Conservation (phyloP, 1,139 yeast genomes). For the Yamadazyma membranifaciens region DNA sequence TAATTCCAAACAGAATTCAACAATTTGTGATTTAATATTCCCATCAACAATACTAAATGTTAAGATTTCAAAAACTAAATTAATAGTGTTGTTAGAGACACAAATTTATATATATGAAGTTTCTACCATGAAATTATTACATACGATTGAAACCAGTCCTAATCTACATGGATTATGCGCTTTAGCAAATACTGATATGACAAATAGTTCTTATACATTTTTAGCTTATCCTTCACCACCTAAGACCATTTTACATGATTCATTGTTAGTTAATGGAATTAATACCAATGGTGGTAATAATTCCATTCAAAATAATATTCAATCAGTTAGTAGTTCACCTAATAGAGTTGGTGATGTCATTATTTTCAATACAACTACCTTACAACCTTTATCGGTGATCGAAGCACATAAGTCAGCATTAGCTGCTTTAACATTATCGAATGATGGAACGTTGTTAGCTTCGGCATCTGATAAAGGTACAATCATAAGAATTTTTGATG, state of each 20-base stretch:
- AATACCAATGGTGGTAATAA: conserved; percentile 48
- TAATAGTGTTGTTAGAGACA: conserved; percentile 76
- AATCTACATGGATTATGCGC: conserved; percentile 62
- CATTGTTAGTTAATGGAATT: conserved; percentile 41
- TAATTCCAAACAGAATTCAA: conserved; percentile 71
- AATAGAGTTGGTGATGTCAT: conserved; percentile 83
- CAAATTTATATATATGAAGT: conserved; percentile 91
- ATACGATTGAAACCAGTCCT: conserved; percentile 84
- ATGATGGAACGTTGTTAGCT: conserved; percentile 81
- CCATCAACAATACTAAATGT: conserved; percentile 82
- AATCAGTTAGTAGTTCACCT: conserved; percentile 45
- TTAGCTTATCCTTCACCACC: conserved; percentile 90
- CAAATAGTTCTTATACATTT: conserved; percentile 50
- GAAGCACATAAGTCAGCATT: conserved; percentile 91
- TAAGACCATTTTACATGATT: conserved; percentile 44
- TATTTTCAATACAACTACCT: conserved; percentile 69
- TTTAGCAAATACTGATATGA: conserved; percentile 56
- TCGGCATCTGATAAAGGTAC: conserved; percentile 97
- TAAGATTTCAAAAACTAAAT: conserved; percentile 68
- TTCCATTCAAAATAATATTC: conserved; percentile 40
- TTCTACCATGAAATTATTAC: conserved; percentile 79
- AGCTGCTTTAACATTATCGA: conserved; percentile 74
- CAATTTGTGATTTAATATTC: conserved; percentile 84
- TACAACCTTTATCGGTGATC: conserved; percentile 85
- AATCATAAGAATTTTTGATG: conserved; percentile 82